Base-by-base conservation (phyloP, 805 yeast species). In the Starmerella cellae region DNA sequence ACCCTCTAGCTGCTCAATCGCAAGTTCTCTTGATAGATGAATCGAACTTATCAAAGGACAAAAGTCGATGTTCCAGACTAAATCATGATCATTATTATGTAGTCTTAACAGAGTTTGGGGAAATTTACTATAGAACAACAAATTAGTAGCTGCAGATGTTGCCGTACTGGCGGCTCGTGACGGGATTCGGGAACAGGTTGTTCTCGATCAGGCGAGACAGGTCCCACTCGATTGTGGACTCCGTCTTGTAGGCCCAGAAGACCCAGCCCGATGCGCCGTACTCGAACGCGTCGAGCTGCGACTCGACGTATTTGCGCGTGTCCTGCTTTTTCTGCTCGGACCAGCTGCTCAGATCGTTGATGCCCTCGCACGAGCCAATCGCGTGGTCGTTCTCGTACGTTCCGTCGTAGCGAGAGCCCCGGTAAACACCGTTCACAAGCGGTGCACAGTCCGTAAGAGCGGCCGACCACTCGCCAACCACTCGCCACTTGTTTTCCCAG, bases 191-290 rank as follows among this genome's bases (percentile, higher is more conserved):
- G 71, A 87, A 78, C 31, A 83, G 57, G 22, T 74, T 77, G 42
- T 71, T 60, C 17, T 60, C 66, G 18, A 72, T 61, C 53, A 87
- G 70, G 49, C 66, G 65, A 54, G 69, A 67, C 65, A 82, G 70
- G 62, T 82, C 94, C 96, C 96, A 87, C 60, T 87, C 95, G 42
- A 79, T 59, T 18, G 82, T 67, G 51, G 62, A 63, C 63, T 87
- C 95, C 22, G 94, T 81, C 69, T 85, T 87, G 79, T 83, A 85
- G 60, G 79, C 74, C 96, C 96, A 87, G 68, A 82, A 79, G 44
- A 83, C 73, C 95, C 95, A 87, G 26, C 97, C 97, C 45, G 75
- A 40, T 16, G 40, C 32, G 33, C 63, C 62, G 53, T 70, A 71
- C 54, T 77, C 82, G 56, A 69, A 78, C 1, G 95, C 83, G 58